Base-by-base conservation (phyloP, 73 alveolate genomes). In the Paramecium tetraurelia region DNA sequence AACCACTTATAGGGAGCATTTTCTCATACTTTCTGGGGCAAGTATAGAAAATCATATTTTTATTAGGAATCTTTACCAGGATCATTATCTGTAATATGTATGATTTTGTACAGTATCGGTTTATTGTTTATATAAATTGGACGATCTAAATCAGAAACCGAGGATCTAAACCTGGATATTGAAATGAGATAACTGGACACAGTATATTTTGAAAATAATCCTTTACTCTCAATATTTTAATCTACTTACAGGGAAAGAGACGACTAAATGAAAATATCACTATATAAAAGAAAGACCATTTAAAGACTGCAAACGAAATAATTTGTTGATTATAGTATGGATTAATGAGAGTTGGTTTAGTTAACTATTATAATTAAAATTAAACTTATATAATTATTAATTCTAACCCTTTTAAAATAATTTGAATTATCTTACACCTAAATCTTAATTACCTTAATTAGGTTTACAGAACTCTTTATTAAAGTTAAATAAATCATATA, bases 321-420 rank as follows among this genome's bases (percentile, higher is more conserved):
- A 22, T 80, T 44, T 46, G 72, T 80, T 40, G 90, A 80, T 80
- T 80, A 31, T 41, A 77, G 89, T 77, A 77, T 77, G 68, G 89
- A 77, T 77, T 20, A 77, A 41, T 77, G 89, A 77, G 57, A 70
- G 27, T 33, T 70, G 21, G 40, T 31, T 31, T 38, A 31, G 2
- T 70, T 70, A 58, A 70, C 40, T 31, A 7, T 70, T 29, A 29
- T 72, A 72, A 5, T 33, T 16, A 10, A 40, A 31, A 12, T 68
- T 68, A 12, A 31, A 9, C 9, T 18, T 24, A 9, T 10, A 12
- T 27, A 27, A 2, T 27, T 22, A 58, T 10, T 44, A 44, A 27
- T 27, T 27, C 31, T 27, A 27, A 27, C 0, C 31, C 31, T 27
- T 27, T 27, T 2, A 9, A 8, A n/a, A 4, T 70, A 29, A 29